Evolutionary conservation across 805 yeast genomes (phyloP).

Genomic region (Lipomyces sp.): DNA sequence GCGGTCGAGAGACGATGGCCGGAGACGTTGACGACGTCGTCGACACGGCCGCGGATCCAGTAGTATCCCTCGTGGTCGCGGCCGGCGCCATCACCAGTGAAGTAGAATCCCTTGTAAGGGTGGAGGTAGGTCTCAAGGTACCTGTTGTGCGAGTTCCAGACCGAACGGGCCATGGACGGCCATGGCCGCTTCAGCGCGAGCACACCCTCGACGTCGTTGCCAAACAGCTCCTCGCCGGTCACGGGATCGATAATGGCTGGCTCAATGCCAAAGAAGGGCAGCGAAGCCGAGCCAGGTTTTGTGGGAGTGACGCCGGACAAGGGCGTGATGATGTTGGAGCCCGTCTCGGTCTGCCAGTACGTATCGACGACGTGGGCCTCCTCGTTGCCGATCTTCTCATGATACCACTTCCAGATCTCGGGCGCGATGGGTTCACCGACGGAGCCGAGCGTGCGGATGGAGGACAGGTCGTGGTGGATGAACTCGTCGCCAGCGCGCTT

Average conservation of each 20-base stretch:
- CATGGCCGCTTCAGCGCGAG: conserved; percentile 84
- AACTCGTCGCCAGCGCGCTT: conserved; percentile 83
- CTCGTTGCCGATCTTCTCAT: conserved; percentile 83
- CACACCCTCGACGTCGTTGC: conserved; percentile 94
- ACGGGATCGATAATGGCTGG: conserved; percentile 92
- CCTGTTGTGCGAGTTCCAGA: conserved; percentile 82
- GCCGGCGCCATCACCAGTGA: conserved; percentile 99
- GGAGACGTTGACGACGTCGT: conserved; percentile 95
- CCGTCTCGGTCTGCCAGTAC: conserved; percentile 98
- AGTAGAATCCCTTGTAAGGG: conserved; percentile 90
- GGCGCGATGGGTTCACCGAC: conserved; percentile 99
- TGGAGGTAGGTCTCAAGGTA: conserved; percentile 87
- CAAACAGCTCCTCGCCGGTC: conserved; percentile 75
- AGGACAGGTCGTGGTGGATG: conserved; percentile 76
- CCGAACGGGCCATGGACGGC: conserved; percentile 99
- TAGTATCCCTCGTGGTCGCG: conserved; percentile 93
- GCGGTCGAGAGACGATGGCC: conserved; percentile 99
- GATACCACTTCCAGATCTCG: conserved; percentile 98
- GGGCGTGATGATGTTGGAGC: conserved; percentile 92
- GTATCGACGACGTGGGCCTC: conserved; percentile 92
- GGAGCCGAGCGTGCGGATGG: conserved; percentile 90
- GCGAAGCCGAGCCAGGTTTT: conserved; percentile 95
- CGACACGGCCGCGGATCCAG: conserved; percentile 98
- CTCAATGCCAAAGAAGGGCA: conserved; percentile 93
- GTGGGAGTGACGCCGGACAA: conserved; percentile 92